Evolutionary conservation across 495 filamentous ascomycete species (phyloP), one percentile per base, ranked within the genome.

Genomic region (Endocarpon pusillum): DNA sequence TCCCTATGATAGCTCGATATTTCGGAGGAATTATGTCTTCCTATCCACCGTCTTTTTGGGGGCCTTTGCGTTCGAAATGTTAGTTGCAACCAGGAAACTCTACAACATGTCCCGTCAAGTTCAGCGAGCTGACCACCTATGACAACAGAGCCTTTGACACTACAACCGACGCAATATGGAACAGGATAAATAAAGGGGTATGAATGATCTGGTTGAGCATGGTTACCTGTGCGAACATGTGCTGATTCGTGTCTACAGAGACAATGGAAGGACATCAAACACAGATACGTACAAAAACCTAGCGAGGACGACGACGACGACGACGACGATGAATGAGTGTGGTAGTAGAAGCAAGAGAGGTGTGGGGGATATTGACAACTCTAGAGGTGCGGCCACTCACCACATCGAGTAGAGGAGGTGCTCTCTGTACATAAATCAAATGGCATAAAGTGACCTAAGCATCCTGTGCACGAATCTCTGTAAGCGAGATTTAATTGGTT

Each of bases 211-310:
- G 12, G 12, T 15, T 8, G 21, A 10, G 15, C 31, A 40, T 29
- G 44, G 61, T 65, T 47, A 67, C 49, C 15, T 9, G n/a, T n/a
- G n/a, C n/a, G n/a, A n/a, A n/a, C n/a, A n/a, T n/a, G n/a, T n/a
- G n/a, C n/a, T n/a, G 30, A 34, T 33, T 31, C 30, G 25, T 24
- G 35, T 46, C 32, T 38, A 52, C 50, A 96, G 81, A 83, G 89
- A 44, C 91, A 96, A 87, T 99, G 91, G 91, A 96, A 96, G 69
- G 89, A 96, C 56, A 94, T 99, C 63, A 84, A 89, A 54, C 58
- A 72, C 52, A 75, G 69, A 51, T 99, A 94, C 55, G 56, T 85
- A 43, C 53, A 77, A 49, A 64, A 69, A 45, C 48, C 47, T 7
- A 64, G 64, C 39, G 76, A 83, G 43, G 67, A 71, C 36, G 63